Conservation (phyloP, 805 yeast species). For the Scheffersomyces lignosus region DNA sequence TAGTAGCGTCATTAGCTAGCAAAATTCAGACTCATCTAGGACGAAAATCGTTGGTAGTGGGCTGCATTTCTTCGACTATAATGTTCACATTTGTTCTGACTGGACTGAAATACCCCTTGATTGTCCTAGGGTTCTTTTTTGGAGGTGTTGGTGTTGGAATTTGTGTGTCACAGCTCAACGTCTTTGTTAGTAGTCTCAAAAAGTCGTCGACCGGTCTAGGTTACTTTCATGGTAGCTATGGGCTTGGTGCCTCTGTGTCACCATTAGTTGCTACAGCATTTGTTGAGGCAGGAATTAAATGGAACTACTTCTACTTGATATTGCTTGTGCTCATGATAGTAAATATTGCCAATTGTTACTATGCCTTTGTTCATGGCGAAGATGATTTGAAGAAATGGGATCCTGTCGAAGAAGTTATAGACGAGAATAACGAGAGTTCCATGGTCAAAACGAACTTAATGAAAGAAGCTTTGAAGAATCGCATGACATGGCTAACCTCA, state of each 20-base stretch:
- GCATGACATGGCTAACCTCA: constrained; percentile 18
- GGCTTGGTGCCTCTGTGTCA: constrained; percentile 24
- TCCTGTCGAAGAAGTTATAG: constrained; percentile 6
- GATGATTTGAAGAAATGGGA: constrained; percentile 18
- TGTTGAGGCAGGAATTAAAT: constrained; percentile 13
- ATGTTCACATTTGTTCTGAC: constrained; percentile 17
- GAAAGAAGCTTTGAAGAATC: constrained; percentile 15
- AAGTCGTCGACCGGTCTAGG: constrained; percentile 19
- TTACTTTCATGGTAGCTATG: constrained; percentile 23
- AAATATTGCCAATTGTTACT: constrained; percentile 6
- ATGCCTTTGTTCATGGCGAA: constrained; percentile 15
- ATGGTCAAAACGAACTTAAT: constrained; percentile 4
- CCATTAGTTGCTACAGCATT: constrained; percentile 20
- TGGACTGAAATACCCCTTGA: constrained; percentile 20
- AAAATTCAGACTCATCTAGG: constrained; percentile 16
- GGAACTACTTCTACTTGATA: constrained; percentile 21
- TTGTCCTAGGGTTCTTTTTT: constrained; percentile 22
- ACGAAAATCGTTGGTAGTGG: constrained; percentile 14
- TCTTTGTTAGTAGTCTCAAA: constrained; percentile 20
- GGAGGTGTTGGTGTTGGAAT: constrained; percentile 23
- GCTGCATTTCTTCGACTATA: constrained; percentile 6
- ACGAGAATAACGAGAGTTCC: constrained; percentile 1
- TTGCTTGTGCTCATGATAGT: constrained; percentile 14
- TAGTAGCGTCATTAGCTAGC: constrained; percentile 16
- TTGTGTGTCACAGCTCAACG: constrained; percentile 20